Conservation (phyloP, 805 yeast genomes). For the Debaryomyces prosopidis region DNA sequence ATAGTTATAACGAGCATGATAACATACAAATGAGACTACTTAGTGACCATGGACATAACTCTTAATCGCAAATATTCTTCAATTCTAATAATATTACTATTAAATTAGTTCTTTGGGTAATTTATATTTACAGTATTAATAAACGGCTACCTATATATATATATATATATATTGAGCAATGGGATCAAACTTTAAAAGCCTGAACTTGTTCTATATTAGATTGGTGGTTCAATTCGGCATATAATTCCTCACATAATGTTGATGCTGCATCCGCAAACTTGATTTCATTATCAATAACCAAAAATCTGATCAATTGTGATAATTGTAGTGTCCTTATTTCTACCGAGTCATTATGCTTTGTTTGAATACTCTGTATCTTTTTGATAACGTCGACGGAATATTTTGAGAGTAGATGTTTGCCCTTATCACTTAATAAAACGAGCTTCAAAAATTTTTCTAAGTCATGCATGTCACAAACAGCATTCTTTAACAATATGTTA, state of each 20-base stretch:
- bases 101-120: neutral
- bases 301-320: constrained; percentile 20
- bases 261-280: constrained; percentile 4
- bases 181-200: neutral
- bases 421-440: constrained; percentile 9
- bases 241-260: constrained; percentile 2
- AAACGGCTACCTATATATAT: neutral
- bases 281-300: constrained; percentile 9
- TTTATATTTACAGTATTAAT: neutral
- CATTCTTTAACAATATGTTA: constrained; percentile 18
- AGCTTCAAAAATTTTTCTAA: constrained; percentile 27
- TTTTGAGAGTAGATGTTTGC: constrained; percentile 11
- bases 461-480: constrained; percentile 23
- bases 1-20: neutral
- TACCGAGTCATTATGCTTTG: constrained; percentile 5
- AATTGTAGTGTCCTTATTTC: constrained; percentile 16
- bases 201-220: neutral
- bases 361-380: constrained; percentile 17
- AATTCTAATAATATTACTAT: neutral
- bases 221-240: neutral
- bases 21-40: neutral
- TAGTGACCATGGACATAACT: neutral
- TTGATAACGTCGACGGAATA: constrained; percentile 18
- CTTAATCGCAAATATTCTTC: neutral
- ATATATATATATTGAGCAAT: neutral